Evolutionary conservation across 805 yeast species (phyloP).

Genomic region (Suhomyces sp.): DNA sequence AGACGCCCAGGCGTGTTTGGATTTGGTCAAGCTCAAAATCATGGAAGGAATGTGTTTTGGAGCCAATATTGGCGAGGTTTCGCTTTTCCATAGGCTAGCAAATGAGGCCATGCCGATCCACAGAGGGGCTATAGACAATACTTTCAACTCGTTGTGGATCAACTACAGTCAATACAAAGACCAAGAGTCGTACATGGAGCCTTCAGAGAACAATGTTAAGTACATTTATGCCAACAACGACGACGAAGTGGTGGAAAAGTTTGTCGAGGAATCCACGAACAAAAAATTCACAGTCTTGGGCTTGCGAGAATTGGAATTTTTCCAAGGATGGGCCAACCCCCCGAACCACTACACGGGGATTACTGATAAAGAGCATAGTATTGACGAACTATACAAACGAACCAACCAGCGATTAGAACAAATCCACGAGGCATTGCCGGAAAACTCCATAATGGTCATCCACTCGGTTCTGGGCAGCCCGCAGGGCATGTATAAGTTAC

Average conservation of each 20-base stretch:
- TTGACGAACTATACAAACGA: constrained; percentile 18
- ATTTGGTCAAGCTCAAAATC: constrained; percentile 67
- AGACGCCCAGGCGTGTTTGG: constrained; percentile 79
- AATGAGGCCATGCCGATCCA: background rate
- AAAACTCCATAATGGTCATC: constrained; percentile 57
- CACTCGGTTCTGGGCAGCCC: constrained; percentile 65
- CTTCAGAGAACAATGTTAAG: constrained; percentile 14
- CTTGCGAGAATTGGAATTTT: constrained; percentile 57
- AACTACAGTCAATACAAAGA: constrained; percentile 22
- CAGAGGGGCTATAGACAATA: background rate
- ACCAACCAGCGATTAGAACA: constrained; percentile 45
- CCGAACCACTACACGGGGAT: constrained; percentile 24
- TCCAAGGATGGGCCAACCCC: constrained; percentile 22
- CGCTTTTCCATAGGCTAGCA: constrained; percentile 14
- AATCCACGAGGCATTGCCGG: constrained; percentile 54
- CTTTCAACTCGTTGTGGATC: constrained; percentile 18
- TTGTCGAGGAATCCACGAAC: constrained; percentile 34
- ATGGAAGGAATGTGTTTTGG: constrained; percentile 70
- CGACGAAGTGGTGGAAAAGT: constrained; percentile 50
- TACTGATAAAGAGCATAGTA: constrained; percentile 7
- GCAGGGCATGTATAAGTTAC: constrained; percentile 46
- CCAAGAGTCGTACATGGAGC: constrained; percentile 15
- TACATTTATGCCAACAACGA: constrained; percentile 52
- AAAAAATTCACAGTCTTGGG: constrained; percentile 51
- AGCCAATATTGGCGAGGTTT: constrained; percentile 20